Percentiles rank a stretch among this genome's conserved stretches.
phyloP scores from a whole-genome alignment of 1,139 yeast genomes.

The Saccharomyces uvarum region DNA sequence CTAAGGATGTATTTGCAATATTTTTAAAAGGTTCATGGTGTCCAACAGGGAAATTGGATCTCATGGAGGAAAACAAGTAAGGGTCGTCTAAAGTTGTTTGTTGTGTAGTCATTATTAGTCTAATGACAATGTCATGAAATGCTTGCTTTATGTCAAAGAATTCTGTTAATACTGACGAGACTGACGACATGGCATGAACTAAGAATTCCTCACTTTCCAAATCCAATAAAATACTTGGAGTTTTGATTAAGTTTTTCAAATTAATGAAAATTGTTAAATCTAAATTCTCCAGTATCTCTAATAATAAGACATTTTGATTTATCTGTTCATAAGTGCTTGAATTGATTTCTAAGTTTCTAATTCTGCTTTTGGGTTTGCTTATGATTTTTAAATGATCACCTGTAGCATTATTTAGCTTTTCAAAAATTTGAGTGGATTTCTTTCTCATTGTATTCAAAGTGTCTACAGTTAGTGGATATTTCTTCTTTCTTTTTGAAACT shows the following conservation, averaged over 20 bases:
- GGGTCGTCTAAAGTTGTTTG: slow-evolving; percentile 66
- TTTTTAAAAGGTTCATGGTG: slow-evolving; percentile 35
- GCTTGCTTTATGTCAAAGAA: slow-evolving; percentile 70
- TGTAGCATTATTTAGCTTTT: slow-evolving; percentile 11
- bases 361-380: slow-evolving; percentile 9
- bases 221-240: slow-evolving; percentile 15
- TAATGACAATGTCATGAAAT: slow-evolving; percentile 55
- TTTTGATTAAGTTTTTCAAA: slow-evolving; percentile 12
- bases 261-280: slow-evolving; percentile 26
- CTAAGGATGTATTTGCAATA: slow-evolving; percentile 3
- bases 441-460: slow-evolving; percentile 22
- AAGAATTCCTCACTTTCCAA: slow-evolving; percentile 28
- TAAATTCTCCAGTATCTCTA: slow-evolving; percentile 24
- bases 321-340: slow-evolving; percentile 25
- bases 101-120: slow-evolving; percentile 61
- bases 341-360: slow-evolving; percentile 26
- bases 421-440: slow-evolving; percentile 16
- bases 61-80: slow-evolving; percentile 57
- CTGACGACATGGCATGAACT: slow-evolving; percentile 26
- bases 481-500: slow-evolving; percentile 15
- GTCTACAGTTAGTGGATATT: slow-evolving; percentile 23
- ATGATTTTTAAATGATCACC: slow-evolving; percentile 6
- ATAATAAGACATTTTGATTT: slow-evolving; percentile 16
- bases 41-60: slow-evolving; percentile 38
- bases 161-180: slow-evolving; percentile 47